Evolutionary conservation across 192 early-diverging fungal species (phyloP).

Genomic region (Coemansia sp.): DNA sequence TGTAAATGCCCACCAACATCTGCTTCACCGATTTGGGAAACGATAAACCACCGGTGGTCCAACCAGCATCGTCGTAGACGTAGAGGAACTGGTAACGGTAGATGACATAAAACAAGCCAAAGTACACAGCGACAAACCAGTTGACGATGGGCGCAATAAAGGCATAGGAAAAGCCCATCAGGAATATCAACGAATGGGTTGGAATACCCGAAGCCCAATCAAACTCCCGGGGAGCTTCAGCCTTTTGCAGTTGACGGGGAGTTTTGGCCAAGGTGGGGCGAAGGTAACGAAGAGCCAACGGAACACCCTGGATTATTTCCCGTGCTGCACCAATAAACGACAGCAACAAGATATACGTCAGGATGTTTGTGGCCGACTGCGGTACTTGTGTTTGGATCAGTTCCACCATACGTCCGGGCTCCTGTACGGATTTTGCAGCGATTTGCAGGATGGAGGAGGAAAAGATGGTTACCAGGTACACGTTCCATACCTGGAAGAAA

Average conservation of each 20-base stretch:
- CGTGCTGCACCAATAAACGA: constrained; percentile 58
- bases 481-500: constrained; percentile 75
- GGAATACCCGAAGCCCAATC: constrained; percentile 62
- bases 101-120: constrained; percentile 63
- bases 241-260: constrained; percentile 59
- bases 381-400: constrained; percentile 63
- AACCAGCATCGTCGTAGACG: constrained; percentile 53
- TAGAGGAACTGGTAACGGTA: constrained; percentile 80
- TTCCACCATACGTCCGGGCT: constrained; percentile 37
- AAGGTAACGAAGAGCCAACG: constrained; percentile 59
- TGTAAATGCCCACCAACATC: constrained; percentile 62
- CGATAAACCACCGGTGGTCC: constrained; percentile 58
- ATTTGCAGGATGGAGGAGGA: constrained; percentile 55
- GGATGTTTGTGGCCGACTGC: constrained; percentile 70
- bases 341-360: constrained; percentile 79
- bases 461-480: constrained; percentile 72
- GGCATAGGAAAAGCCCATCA: constrained; percentile 71
- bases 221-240: constrained; percentile 48
- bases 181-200: constrained; percentile 60
- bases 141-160: constrained; percentile 75
- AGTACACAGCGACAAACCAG: constrained; percentile 71
- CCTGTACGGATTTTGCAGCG: constrained; percentile 13
- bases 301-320: constrained; percentile 63
- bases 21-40: constrained; percentile 60
- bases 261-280: constrained; percentile 56